Evolutionary conservation across 2,329 filamentous ascomycete species (phyloP), one percentile per base, ranked within the genome.

Genomic region (Didymella pinodella): DNA sequence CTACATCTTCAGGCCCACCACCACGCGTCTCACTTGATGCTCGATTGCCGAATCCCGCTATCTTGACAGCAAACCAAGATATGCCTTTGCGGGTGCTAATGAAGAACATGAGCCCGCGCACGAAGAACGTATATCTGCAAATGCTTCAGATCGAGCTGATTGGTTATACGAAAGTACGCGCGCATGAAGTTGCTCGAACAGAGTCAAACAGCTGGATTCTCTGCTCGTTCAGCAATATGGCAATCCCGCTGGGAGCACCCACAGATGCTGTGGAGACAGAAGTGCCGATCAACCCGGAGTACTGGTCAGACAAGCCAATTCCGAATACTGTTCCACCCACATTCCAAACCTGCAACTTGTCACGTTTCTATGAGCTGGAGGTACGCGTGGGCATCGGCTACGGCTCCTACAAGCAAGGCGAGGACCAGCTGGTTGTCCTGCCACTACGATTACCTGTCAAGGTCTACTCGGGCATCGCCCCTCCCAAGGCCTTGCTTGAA

Each of bases 271-370:
- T 87, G 7, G 87, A 87, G 45, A 85, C 86, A 11, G 91, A 96
- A 69, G 81, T 88, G 56, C 82, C 85, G n/a, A 74, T 96, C 25
- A 89, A 93, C 55, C 80, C 86, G 47, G 83, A 82, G 2, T 74
- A 94, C 40, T 99, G 95, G 95, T 86, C 86, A 62, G 82, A 82
- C 40, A 82, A 86, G 48, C 82, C 87, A 0, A 81, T 98, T 6
- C 95, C 94, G 2, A 95, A 92, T 74, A 94, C 91, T 0, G 87
- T 99, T 11, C 89, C 92, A 10, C 95, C 95, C 0, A 89, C 88
- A 0, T 99, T 99, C 73, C 83, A 87, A 48, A 92, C 93, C 1
- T 99, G 95, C 78, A 98, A 98, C 75, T 85, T 98, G 48, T 85
- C 86, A 50, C 86, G 94, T 28, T 84, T 81, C 50, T 98, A 99